Evolutionary conservation across 2,329 filamentous ascomycete genomes (phyloP), one percentile per base, ranked within the genome.

Genomic region (Neophaeococcomyces mojaviensis): DNA sequence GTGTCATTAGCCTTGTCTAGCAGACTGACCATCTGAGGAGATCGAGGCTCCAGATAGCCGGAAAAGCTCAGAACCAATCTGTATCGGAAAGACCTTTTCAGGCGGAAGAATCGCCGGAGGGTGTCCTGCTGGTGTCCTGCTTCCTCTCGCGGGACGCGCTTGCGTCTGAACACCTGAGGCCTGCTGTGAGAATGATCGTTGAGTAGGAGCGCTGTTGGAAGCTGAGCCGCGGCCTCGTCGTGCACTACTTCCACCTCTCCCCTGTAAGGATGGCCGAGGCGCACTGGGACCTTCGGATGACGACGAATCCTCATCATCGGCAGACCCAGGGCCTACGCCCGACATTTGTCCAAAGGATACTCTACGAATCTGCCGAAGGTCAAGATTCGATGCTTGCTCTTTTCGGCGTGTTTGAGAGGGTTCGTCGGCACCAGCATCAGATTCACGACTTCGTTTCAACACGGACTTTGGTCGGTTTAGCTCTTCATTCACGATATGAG

Each of bases 11-110:
- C n/a, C n/a, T n/a, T n/a, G n/a, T n/a, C n/a, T n/a, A n/a, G n/a
- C n/a, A n/a, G n/a, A n/a, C n/a, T n/a, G n/a, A n/a, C n/a, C n/a
- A 77, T 86, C 82, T 53, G 80, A 84, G 46, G 79, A 79, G 48
- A 86, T 78, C 39, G 80, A 84, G 10, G 82, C 81, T 26, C 82
- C 82, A 8, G 81, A 84, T 38, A 85, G 64, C 49, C 78, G 71
- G 62, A 85, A 86, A n/a, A 84, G 61, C 57, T 82, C 76, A 3
- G 77, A 79, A 3, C 82, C 81, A 49, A 85, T 81, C 60, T 85
- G 82, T 47, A 85, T 82, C 0, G 81, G 76, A 57, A 85, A 86
- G 3, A 84, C 78, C 59, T 79, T 79, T 40, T 78, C 74, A 2
- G 70, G 64, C 3, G 78, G 78, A 7, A 81, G 58, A 16, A 55